phyloP scores from a whole-genome alignment of 495 filamentous ascomycete genomes.

The Xylaria bambusicola region DNA sequence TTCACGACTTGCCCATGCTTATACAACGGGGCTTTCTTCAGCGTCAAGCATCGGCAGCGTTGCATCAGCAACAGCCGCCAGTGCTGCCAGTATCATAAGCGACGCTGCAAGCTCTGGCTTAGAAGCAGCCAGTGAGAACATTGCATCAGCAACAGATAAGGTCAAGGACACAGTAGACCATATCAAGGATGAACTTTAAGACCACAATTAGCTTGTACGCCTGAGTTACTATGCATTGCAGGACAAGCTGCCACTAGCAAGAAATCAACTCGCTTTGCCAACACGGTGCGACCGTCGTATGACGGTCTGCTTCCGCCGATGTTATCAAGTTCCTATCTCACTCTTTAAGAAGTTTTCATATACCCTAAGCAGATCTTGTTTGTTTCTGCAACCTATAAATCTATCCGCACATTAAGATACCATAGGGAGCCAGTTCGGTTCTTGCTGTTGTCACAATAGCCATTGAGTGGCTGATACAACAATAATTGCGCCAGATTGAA shows the following conservation, averaged over 20 bases:
- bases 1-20: constrained; percentile 66
- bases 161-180: constrained; percentile 47
- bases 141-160: constrained; percentile 45
- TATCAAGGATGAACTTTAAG: constrained; percentile 61
- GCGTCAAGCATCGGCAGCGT: constrained; percentile 39
- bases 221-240: neutral
- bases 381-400: neutral
- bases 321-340: constrained; percentile 18
- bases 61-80: constrained; percentile 39
- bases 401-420: neutral
- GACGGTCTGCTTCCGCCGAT: constrained; percentile 2
- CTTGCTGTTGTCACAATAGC: too few species aligned
- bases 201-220: neutral
- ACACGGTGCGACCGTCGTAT: neutral
- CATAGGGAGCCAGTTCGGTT: neutral
- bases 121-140: constrained; percentile 31
- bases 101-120: constrained; percentile 33
- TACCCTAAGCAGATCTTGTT: constrained; percentile 21
- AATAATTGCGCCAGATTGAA: too few species aligned
- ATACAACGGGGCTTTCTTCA: constrained; percentile 38
- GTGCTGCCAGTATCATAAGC: constrained; percentile 37
- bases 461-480: too few species aligned
- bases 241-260: constrained; percentile 5
- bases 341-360: constrained; percentile 26
- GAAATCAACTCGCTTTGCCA: constrained; percentile 7